These are phyloP conservation scores for Omphalotus guepiniiformis DNA, from an alignment of 768 basidiomycete species.

Conservation along the genomic window DNA sequence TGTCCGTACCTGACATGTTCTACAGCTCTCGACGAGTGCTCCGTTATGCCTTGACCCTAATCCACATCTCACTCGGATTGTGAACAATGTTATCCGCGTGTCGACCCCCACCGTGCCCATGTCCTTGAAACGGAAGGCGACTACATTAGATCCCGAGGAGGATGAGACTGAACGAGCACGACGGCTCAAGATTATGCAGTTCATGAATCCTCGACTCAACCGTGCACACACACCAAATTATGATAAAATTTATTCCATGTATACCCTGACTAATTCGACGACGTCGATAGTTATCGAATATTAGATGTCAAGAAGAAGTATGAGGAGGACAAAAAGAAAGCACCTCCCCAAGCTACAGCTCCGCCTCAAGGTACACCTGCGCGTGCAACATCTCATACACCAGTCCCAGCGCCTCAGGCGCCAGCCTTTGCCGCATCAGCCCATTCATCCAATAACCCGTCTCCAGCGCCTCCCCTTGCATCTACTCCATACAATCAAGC, in stretches of 20 bases:
- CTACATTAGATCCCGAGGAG: slow-evolving; percentile 65
- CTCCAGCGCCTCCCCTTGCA: slow-evolving; percentile 16
- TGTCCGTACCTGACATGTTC: background rate
- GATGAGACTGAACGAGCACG: slow-evolving; percentile 74
- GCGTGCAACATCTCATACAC: slow-evolving; percentile 25
- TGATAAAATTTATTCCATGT: slow-evolving; percentile 12
- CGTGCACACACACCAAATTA: slow-evolving; percentile 48
- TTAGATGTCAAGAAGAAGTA: slow-evolving; percentile 42
- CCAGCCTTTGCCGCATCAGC: background rate
- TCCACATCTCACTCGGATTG: slow-evolving; percentile 69
- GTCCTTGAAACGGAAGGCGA: slow-evolving; percentile 75
- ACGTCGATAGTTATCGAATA: slow-evolving; percentile 52
- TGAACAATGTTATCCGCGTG: slow-evolving; percentile 67
- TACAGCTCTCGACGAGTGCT: slow-evolving; percentile 66
- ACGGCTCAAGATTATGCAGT: slow-evolving; percentile 70
- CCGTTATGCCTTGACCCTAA: slow-evolving; percentile 81
- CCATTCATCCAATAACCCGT: background rate
- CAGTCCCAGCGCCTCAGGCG: slow-evolving; percentile 22
- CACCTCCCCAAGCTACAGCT: slow-evolving; percentile 12
- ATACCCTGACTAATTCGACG: background rate
- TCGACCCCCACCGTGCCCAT: slow-evolving; percentile 69
- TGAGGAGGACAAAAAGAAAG: slow-evolving; percentile 9
- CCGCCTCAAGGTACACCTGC: slow-evolving; percentile 17
- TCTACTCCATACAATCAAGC: slow-evolving; percentile 26
- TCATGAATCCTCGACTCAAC: slow-evolving; percentile 64